Base-by-base conservation (phyloP, 192 early-diverging fungal species). In the Geranomyces michiganensis region DNA sequence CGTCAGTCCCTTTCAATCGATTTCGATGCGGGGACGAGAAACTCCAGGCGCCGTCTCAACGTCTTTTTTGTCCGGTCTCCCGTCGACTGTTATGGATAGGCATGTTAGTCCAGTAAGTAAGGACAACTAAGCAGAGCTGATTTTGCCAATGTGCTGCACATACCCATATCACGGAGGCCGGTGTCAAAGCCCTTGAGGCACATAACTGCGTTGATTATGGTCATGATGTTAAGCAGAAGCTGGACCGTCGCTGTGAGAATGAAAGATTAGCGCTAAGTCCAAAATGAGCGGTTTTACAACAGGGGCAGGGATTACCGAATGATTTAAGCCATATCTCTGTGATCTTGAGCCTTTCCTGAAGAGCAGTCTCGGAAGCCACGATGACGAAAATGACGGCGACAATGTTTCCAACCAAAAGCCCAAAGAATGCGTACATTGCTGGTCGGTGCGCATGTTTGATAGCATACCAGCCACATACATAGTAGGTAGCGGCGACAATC, bases 101-200 rank as follows among this genome's bases (percentile, higher is more conserved):
- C n/a, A n/a, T n/a, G n/a, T n/a, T n/a, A n/a, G n/a, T n/a, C n/a
- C n/a, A n/a, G n/a, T n/a, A n/a, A n/a, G n/a, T n/a, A n/a, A n/a
- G n/a, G n/a, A n/a, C n/a, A n/a, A n/a, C n/a, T n/a, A n/a, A n/a
- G n/a, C n/a, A n/a, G n/a, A n/a, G n/a, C n/a, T n/a, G n/a, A n/a
- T n/a, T n/a, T n/a, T n/a, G n/a, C n/a, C n/a, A 60, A 7, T 33
- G 27, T 29, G 5, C 17, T 60, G 7, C 5, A 60, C 68, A 41
- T 67, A 78, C 77, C 62, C 62, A 78, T 72, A 9, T 67, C 74
- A 33, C 74, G 22, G 4, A 79, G 55, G 2, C 73, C 78, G 9
- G 24, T 48, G 13, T 75, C 71, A 48, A 76, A 79, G 60, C 71
- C 77, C 32, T 44, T 64, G 6, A 75, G 31, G 32, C 73, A 67